phyloP scores from a whole-genome alignment of 306 rosid genomes.

The Acacia acuminata region DNA sequence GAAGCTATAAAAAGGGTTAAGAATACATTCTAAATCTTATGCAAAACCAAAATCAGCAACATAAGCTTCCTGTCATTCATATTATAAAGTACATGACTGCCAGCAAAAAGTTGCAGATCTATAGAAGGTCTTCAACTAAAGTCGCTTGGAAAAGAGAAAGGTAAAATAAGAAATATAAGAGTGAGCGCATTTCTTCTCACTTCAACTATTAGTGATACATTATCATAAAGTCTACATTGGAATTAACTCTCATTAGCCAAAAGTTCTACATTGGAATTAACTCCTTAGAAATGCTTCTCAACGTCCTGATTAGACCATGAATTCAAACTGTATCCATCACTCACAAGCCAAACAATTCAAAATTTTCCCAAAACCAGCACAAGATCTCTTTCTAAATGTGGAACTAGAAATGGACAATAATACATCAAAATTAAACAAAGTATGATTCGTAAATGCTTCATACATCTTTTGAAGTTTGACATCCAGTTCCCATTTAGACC shows the following conservation, averaged over 20 bases:
- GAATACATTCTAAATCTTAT: neutral
- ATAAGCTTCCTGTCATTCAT: neutral
- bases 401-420: neutral
- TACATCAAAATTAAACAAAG: neutral
- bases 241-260: slow-evolving; percentile 3
- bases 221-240: neutral
- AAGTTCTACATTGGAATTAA: no score
- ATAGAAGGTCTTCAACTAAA: neutral
- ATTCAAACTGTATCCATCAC: neutral
- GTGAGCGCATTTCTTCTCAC: neutral
- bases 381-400: neutral
- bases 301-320: neutral
- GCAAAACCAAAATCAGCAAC: neutral
- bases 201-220: neutral
- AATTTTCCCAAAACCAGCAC: slow-evolving; percentile 9
- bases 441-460: neutral
- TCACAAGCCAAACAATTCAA: neutral
- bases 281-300: slow-evolving; percentile 2
- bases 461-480: neutral
- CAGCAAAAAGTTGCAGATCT: neutral
- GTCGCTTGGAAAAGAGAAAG: neutral
- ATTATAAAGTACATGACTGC: neutral
- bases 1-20: neutral
- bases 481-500: neutral
- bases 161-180: neutral